Base-by-base conservation (phyloP, 2,329 filamentous ascomycete species). In the Albophoma yamanashiensis region DNA sequence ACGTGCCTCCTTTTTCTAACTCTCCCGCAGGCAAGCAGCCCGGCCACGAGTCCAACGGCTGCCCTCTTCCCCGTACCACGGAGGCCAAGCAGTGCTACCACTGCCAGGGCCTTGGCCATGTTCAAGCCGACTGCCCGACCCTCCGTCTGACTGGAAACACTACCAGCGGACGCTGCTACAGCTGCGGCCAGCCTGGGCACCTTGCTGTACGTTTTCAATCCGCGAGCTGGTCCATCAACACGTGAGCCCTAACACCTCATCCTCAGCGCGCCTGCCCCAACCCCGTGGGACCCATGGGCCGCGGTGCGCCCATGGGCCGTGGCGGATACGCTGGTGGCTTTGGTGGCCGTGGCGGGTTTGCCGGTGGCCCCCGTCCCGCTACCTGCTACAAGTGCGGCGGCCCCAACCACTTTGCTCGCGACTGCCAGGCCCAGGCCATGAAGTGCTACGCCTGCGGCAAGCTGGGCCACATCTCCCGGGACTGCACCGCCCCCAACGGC, bases 61-160 rank as follows among this genome's bases (percentile, higher is more conserved):
- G 94, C 84, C 94, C 94, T 69, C 88, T 93, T 73, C 94, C 94
- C 71, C 89, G 94, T 76, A 97, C 93, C 63, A 97, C 94, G 65
- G 94, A 99, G 80, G 92, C 92, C 58, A 99, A 99, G 87, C 94
- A 99, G 83, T 99, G 94, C 86, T 99, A 99, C 77, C 94, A 97
- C 80, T 99, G 94, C 83, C 94, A 97, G 82, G 94, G 94, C 62
- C 85, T 97, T 63, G 94, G 94, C 67, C 94, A 99, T 75, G 94
- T 99, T 70, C 94, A 99, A 82, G 94, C 94, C 68, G 94, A 99
- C 77, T 99, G 94, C 84, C 94, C 94, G 70, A 97, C 94, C 64
- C 85, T 99, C 65, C 91, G 94, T 68, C 78, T 99, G 75, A 96
- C 87, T 76, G 92, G 89, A 66, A 89, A 88, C 68, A 85, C 87